A percentile compares a stretch with the other conserved stretches of the same genome.
Evolutionary conservation across 305 asterid species (phyloP).

Genomic region (Plantago lanceolata): DNA sequence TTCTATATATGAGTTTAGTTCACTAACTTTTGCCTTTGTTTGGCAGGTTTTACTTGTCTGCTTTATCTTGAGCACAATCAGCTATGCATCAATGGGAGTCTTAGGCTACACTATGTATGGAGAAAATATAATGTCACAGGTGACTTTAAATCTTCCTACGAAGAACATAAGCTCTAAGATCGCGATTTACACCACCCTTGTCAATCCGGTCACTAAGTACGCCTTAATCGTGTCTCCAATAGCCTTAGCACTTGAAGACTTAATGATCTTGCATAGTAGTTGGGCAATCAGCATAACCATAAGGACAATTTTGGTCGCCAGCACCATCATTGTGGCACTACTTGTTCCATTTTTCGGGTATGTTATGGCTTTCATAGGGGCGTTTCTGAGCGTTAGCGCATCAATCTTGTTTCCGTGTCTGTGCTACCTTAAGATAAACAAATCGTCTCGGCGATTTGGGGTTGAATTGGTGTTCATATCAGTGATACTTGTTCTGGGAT

Average conservation of each 20-base stretch:
- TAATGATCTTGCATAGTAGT: background rate
- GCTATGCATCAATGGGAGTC: slow-evolving; percentile 43
- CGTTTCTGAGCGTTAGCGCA: slow-evolving; percentile 27
- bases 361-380: slow-evolving; percentile 47
- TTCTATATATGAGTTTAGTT: background rate
- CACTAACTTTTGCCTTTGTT: background rate
- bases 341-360: slow-evolving; percentile 39
- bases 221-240: slow-evolving; percentile 40
- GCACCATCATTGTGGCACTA: slow-evolving; percentile 32
- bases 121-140: slow-evolving; percentile 32
- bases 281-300: slow-evolving; percentile 16
- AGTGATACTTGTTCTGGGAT: background rate
- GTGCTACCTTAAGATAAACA: slow-evolving; percentile 35
- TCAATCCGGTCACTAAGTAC: slow-evolving; percentile 44
- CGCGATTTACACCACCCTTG: slow-evolving; percentile 41
- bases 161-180: slow-evolving; percentile 23
- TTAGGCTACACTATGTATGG: slow-evolving; percentile 38
- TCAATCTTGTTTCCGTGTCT: slow-evolving; percentile 44
- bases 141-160: slow-evolving; percentile 49
- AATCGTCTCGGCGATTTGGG: slow-evolving; percentile 16
- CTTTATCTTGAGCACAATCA: slow-evolving; percentile 34
- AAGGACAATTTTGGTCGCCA: slow-evolving; percentile 33
- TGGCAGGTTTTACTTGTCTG: slow-evolving; percentile 41
- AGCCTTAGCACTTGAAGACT: slow-evolving; percentile 32
- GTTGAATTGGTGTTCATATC: slow-evolving; percentile 14